Evolutionary conservation across 148 eudicot species (phyloP).

Genomic region (Linanthus parryae): DNA sequence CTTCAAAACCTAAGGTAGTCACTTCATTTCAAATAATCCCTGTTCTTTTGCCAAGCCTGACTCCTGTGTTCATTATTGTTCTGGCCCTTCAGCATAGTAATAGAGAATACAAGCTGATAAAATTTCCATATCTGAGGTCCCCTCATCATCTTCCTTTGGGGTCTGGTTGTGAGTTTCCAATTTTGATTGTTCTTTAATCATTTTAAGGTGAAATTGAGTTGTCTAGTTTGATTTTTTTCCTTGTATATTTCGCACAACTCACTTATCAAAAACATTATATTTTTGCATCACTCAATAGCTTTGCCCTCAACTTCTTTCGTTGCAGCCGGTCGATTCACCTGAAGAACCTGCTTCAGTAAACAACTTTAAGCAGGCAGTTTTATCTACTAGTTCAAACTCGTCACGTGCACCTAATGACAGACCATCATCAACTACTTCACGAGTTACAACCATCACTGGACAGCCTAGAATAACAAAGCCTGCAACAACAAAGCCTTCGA

Average conservation of each 20-base stretch:
- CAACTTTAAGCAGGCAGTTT: conserved; percentile 11
- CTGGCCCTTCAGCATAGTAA: not conserved
- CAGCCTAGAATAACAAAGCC: too few species aligned
- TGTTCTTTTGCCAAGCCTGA: not conserved
- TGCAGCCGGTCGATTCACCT: conserved; percentile 22
- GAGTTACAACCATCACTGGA: too few species aligned
- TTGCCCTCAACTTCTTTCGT: conserved; percentile 1
- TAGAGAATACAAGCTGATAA: too few species aligned
- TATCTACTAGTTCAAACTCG: conserved; percentile 11
- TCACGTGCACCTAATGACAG: conserved; percentile 20
- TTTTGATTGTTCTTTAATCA: not conserved
- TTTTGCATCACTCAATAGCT: too few species aligned
- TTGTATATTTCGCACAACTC: not conserved
- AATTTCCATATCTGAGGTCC: not conserved
- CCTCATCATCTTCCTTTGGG: not conserved
- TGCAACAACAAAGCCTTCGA: conserved; percentile 21
- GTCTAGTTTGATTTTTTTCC: not conserved
- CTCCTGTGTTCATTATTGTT: not conserved
- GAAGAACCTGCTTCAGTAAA: conserved; percentile 14
- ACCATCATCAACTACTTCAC: conserved; percentile 28
- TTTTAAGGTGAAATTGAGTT: not conserved
- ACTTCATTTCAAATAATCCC: not conserved
- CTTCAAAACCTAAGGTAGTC: conserved; percentile 43
- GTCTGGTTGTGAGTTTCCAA: not conserved
- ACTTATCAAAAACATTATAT: not conserved